Evolutionary conservation across 2,329 filamentous ascomycete species (phyloP).

Genomic region (Fusarium drepaniforme): DNA sequence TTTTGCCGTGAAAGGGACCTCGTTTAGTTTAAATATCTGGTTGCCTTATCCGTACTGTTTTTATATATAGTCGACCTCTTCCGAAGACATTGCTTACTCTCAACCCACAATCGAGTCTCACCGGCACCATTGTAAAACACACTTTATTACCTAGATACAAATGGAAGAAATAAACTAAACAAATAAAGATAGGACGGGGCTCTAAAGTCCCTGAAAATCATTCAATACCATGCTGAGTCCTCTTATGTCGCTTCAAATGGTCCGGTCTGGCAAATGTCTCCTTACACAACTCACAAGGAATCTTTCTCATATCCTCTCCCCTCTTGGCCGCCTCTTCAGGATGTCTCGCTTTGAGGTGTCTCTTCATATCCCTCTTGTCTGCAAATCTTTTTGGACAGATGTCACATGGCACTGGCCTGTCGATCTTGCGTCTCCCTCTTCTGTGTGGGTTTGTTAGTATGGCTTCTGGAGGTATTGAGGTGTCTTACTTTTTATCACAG

Average conservation of each 20-base stretch:
- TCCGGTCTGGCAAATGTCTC: constrained; percentile 12
- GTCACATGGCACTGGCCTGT: constrained; percentile 13
- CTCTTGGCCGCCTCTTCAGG: constrained; percentile 2
- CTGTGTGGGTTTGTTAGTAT: background rate
- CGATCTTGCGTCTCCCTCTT: constrained; percentile 7
- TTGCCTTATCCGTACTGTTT: background rate
- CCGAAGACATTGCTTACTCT: background rate
- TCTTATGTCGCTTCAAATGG: constrained; percentile 15
- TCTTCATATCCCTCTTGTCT: constrained; percentile 2
- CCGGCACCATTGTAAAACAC: background rate
- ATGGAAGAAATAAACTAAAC: background rate
- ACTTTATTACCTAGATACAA: constrained; percentile 12
- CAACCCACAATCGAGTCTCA: background rate
- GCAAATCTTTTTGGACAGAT: constrained; percentile 17
- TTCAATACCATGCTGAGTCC: constrained; percentile 14
- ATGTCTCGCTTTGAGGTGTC: constrained; percentile 13
- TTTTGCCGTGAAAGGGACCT: background rate
- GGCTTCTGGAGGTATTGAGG: rapidly evolving
- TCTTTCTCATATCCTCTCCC: background rate
- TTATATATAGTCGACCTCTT: background rate
- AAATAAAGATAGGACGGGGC: background rate
- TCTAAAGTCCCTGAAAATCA: background rate
- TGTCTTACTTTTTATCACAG: constrained; percentile 18
- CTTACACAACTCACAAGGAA: constrained; percentile 1
- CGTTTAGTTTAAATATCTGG: background rate